Evolutionary conservation across 441 rosid species (phyloP), one percentile per base, ranked within the genome.

Genomic region (Erodium trifolium): DNA sequence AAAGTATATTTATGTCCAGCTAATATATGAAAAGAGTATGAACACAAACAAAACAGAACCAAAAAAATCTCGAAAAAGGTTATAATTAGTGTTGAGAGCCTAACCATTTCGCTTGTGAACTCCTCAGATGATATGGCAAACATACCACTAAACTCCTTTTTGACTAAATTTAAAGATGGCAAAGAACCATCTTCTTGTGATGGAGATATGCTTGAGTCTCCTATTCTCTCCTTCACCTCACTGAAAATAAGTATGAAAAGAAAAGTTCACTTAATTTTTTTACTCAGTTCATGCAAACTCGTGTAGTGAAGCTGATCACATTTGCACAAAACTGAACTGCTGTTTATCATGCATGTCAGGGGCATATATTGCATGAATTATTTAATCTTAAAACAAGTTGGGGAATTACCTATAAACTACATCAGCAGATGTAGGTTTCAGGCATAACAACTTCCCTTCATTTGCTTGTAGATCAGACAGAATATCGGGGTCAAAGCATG

Each of bases 121-220:
- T 88, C 96, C 71, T 89, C 92, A n/a, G 97, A 88, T 72, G 97
- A 82, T 80, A 94, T 88, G 76, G 95, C 96, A 78, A 87, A 94
- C 86, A 80, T 82, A 68, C 97, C 99, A 70, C 72, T 65, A 78
- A 93, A 93, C 86, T 79, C 74, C 84, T 89, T 93, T 76, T 76
- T 84, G 67, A 83, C 87, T 87, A 94, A 83, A 72, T 81, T 77
- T 68, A 91, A 66, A 67, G 91, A 70, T 45, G 73, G 75, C 63
- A 84, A 75, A 68, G 75, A 51, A 71, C 82, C 81, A 67, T 69
- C 83, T 66, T 74, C 81, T 73, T 79, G 81, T 66, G 78, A 47
- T 72, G 73, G 74, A 72, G 75, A 70, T 29, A 92, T 78, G 77
- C 86, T 80, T 82, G 78, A 69, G 84, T 65, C 79, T 63, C 79